Base-by-base conservation (phyloP, 139 green algal species). In the Zygnema cylindricum region DNA sequence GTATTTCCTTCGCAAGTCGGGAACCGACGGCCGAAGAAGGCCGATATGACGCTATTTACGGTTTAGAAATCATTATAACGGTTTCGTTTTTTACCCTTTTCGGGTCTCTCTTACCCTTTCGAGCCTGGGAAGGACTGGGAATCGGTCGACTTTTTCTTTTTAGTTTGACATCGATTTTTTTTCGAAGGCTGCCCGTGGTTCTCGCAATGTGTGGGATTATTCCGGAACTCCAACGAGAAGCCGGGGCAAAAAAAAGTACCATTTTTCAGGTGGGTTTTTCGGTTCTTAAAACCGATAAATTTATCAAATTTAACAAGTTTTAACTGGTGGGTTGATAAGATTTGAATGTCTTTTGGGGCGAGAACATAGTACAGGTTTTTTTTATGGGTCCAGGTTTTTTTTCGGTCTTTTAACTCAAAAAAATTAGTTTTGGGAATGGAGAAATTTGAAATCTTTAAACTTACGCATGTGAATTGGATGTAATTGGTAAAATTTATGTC, bases 51-150 rank as follows among this genome's bases (percentile, higher is more conserved):
- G 84, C 84, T 3, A 85, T 85, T 33, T 76, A 85, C 69, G 84
- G 84, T 43, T 76, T 89, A 21, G 84, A 89, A 39, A 36, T 85
- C 69, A 89, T 89, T 39, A 40, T 85, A 63, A 85, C 69, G 11
- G 69, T 89, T 38, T 55, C 84, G 32, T 89, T 84, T 39, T 89
- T 89, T 39, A 85, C 55, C 69, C 81, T 76, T 69, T 85, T 89
- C 21, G 84, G 84, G 71, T 49, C 84, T 2, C 23, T 85, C 33
- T 69, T 89, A 32, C 84, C 84, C 49, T 89, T 69, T 30, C 21
- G 22, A 36, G 69, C 69, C 1, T 89, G 84, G 84, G 35, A 16
- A 23, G n/a, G 30, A 33, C 42, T 89, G 71, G 84, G 84, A 43
- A 3, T 85, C 69, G 32, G 35, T 16, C 84, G 84, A 25, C 84